Conservation (phyloP, 2,329 filamentous ascomycete species). For the Trichophyton benhamiae region DNA sequence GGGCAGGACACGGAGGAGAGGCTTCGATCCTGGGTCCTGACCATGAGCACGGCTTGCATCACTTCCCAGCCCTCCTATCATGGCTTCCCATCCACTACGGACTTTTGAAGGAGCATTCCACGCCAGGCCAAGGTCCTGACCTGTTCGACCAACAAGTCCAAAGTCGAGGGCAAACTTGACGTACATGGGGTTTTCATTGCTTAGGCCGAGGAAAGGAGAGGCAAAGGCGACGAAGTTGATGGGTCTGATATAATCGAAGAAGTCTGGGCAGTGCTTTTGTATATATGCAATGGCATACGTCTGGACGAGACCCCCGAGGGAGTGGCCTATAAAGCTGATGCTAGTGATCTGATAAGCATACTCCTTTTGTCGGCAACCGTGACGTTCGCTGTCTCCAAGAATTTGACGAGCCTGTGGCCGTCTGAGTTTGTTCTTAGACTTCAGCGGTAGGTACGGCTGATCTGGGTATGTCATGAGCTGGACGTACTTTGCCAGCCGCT, state of each 20-base stretch:
- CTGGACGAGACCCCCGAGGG: conserved; percentile 77
- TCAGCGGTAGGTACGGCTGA: conserved; percentile 67
- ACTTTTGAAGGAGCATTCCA: conserved; percentile 84
- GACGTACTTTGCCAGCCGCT: conserved; percentile 82
- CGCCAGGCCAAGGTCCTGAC: conserved; percentile 85
- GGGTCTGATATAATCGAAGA: conserved; percentile 75
- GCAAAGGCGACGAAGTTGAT: conserved; percentile 85
- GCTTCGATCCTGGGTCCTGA: conserved; percentile 69
- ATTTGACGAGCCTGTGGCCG: conserved; percentile 38
- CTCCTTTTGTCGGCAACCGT: conserved; percentile 20
- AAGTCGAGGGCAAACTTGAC: conserved; percentile 96
- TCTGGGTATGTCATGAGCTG: conserved; percentile 85
- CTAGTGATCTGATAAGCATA: conserved; percentile 72
- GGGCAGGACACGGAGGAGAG: conserved; percentile 73
- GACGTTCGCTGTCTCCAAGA: conserved; percentile 24
- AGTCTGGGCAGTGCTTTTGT: conserved; percentile 83
- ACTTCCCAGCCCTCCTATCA: conserved; percentile 68
- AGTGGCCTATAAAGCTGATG: conserved; percentile 91
- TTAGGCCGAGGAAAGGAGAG: conserved; percentile 77
- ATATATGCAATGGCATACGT: conserved; percentile 95
- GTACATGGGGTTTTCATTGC: conserved; percentile 95
- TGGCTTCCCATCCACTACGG: conserved; percentile 73
- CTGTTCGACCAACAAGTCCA: conserved; percentile 87
- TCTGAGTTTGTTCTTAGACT: conserved; percentile 25
- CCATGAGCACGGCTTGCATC: conserved; percentile 43